Evolutionary conservation across 75 land plant genomes (phyloP).

Genomic region (Chamaecyparis obtusa): DNA sequence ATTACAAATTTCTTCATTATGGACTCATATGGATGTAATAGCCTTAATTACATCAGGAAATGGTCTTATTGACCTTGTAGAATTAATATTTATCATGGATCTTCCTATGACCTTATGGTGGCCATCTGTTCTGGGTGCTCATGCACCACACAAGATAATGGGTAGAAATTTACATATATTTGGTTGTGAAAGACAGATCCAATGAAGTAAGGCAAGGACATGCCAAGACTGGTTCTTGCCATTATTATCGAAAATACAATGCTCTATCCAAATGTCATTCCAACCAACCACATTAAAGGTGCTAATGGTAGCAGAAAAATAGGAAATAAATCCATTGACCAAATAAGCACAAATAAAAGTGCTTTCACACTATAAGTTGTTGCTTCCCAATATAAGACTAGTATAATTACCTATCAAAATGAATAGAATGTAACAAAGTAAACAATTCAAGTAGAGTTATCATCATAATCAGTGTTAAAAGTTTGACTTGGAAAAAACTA

Average conservation of each 20-base stretch:
- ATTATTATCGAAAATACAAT: slow-evolving; percentile 73
- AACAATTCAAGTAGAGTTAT: too few relatives aligned
- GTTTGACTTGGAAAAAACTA: too few relatives aligned
- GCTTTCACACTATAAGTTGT: slow-evolving; percentile 54
- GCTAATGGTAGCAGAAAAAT: slow-evolving; percentile 73
- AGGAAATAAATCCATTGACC: slow-evolving; percentile 75
- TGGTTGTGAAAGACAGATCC: slow-evolving; percentile 66
- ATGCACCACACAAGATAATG: not conserved
- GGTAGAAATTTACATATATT: slow-evolving; percentile 52
- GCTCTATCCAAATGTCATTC: slow-evolving; percentile 93
- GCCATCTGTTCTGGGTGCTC: too few relatives aligned
- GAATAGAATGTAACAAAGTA: too few relatives aligned
- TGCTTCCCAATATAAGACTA: slow-evolving; percentile 74
- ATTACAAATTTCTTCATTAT: too few relatives aligned
- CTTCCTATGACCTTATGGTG: too few relatives aligned
- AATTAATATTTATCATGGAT: too few relatives aligned
- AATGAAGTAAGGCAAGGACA: slow-evolving; percentile 79
- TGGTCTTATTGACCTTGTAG: too few relatives aligned
- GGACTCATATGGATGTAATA: too few relatives aligned
- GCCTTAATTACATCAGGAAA: too few relatives aligned
- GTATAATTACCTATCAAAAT: slow-evolving; percentile 66
- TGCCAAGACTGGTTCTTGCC: slow-evolving; percentile 63
- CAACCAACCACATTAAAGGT: slow-evolving; percentile 94
- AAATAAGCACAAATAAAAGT: slow-evolving; percentile 65
- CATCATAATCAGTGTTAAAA: too few relatives aligned